Evolutionary conservation across 2,329 filamentous ascomycete species (phyloP).

Genomic region (Scytalidium sp.): DNA sequence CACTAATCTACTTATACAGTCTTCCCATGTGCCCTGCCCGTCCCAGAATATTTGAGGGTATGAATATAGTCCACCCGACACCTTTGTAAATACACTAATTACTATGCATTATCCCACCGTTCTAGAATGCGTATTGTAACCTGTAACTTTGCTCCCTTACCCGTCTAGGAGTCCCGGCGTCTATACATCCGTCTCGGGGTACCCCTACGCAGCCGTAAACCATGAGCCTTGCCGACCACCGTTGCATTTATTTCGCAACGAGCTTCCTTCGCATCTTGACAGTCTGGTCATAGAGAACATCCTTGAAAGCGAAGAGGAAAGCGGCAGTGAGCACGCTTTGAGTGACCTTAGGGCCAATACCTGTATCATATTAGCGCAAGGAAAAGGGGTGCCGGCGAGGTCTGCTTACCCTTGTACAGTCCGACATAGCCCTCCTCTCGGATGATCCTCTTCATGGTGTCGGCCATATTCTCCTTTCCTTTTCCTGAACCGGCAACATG

Average conservation of each 20-base stretch:
- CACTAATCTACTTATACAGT: no score
- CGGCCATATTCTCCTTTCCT: slow-evolving; percentile 77
- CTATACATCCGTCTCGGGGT: background rate
- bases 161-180: no score
- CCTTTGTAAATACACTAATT: no score
- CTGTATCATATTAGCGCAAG: slow-evolving; percentile 41
- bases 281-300: slow-evolving; percentile 85
- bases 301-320: slow-evolving; percentile 97
- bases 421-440: slow-evolving; percentile 88
- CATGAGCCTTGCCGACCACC: background rate
- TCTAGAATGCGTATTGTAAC: no score
- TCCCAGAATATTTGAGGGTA: no score
- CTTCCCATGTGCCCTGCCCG: no score
- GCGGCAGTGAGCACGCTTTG: slow-evolving; percentile 96
- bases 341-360: slow-evolving; percentile 92
- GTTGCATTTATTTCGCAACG: slow-evolving; percentile 15
- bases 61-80: no score
- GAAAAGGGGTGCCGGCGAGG: background rate
- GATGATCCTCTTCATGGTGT: slow-evolving; percentile 75
- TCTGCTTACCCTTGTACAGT: slow-evolving; percentile 77
- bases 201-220: background rate
- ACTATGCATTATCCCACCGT: no score
- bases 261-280: slow-evolving; percentile 55
- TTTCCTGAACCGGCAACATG: slow-evolving; percentile 79
- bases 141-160: no score